A percentile compares a stretch with the other conserved stretches of the same genome.
Evolutionary conservation across 2,329 filamentous ascomycete species (phyloP).

Genomic region (Davidsoniella virescens): DNA sequence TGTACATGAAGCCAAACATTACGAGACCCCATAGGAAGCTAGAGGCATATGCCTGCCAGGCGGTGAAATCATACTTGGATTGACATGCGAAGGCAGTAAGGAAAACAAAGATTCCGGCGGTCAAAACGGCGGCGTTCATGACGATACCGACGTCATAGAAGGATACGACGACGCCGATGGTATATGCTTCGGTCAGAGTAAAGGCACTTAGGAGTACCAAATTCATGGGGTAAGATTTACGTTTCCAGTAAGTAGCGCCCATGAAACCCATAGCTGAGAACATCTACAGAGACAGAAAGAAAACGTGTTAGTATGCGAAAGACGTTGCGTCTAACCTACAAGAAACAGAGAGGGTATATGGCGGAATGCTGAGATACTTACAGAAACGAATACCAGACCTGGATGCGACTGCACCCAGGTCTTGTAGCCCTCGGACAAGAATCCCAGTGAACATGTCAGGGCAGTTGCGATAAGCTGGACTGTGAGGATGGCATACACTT

Average conservation of each 20-base stretch:
- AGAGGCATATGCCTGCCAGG: constrained; percentile 91
- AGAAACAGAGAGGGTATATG: neutral
- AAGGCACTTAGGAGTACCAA: constrained; percentile 82
- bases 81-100: constrained; percentile 86
- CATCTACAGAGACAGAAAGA: constrained; percentile 31
- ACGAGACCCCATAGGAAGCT: constrained; percentile 79
- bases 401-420: constrained; percentile 72
- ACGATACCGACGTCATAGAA: constrained; percentile 77
- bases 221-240: constrained; percentile 88
- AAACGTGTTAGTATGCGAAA: neutral
- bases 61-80: constrained; percentile 94
- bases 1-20: constrained; percentile 81
- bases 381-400: constrained; percentile 72
- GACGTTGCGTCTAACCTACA: neutral
- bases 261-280: constrained; percentile 71
- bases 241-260: constrained; percentile 84
- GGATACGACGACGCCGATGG: constrained; percentile 79
- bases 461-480: constrained; percentile 79
- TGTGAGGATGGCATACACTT: constrained; percentile 97
- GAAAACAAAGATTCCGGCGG: constrained; percentile 65
- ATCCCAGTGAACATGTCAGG: constrained; percentile 65
- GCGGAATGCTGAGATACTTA: constrained; percentile 23
- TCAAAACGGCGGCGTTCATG: constrained; percentile 77
- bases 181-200: constrained; percentile 84
- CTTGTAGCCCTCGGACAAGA: constrained; percentile 67